phyloP scores from a whole-genome alignment of 441 rosid genomes.

The Brassica balearica region DNA sequence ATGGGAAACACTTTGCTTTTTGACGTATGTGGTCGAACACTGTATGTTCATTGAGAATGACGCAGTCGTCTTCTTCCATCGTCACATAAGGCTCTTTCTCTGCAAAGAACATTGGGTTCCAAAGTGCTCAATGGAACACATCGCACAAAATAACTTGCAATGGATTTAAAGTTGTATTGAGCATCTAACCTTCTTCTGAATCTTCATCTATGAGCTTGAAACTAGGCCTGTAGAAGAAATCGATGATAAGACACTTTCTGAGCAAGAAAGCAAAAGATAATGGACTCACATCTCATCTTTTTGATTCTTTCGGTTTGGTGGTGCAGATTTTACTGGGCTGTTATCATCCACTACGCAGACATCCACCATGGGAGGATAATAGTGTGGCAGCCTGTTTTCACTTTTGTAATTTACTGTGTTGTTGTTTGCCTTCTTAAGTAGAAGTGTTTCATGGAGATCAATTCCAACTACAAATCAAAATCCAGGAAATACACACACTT shows the following conservation, averaged over 20 bases:
- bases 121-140: constrained; percentile 26
- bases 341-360: constrained; percentile 52
- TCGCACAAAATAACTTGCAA: not conserved
- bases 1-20: constrained; percentile 78
- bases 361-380: constrained; percentile 51
- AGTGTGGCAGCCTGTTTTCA: constrained; percentile 50
- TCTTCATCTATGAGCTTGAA: constrained; percentile 92
- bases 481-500: constrained; percentile 14
- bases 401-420: constrained; percentile 38
- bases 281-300: constrained; percentile 34
- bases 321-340: constrained; percentile 42
- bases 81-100: constrained; percentile 53
- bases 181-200: constrained; percentile 64
- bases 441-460: constrained; percentile 75
- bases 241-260: not conserved
- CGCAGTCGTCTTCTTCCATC: constrained; percentile 54
- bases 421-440: constrained; percentile 52
- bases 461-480: constrained; percentile 70
- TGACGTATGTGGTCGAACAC: constrained; percentile 86
- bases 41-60: constrained; percentile 60
- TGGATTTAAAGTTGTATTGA: not conserved
- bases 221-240: constrained; percentile 72
- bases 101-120: constrained; percentile 8
- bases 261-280: constrained; percentile 15
- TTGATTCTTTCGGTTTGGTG: constrained; percentile 34